A percentile compares a stretch with the other conserved stretches of the same genome.
These are phyloP conservation scores for Mycena galericulata DNA, from an alignment of 768 basidiomycete genomes.

Conservation along the genomic window DNA sequence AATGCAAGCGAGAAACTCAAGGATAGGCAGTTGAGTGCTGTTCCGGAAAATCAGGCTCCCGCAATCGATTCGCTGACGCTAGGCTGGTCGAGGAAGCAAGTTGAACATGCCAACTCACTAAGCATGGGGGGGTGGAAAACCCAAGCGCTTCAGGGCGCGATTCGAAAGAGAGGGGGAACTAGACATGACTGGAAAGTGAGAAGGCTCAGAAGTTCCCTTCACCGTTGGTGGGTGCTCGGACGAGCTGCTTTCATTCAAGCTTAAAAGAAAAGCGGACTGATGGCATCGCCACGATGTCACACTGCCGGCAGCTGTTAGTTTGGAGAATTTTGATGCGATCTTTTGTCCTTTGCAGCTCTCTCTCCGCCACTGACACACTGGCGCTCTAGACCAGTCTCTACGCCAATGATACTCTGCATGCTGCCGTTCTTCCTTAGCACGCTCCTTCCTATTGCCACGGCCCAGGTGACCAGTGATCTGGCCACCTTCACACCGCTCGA, in stretches of 20 bases:
- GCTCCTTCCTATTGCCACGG: background rate
- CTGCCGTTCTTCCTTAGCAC: background rate
- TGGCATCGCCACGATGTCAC: too few species aligned
- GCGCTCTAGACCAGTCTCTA: background rate
- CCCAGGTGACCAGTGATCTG: background rate
- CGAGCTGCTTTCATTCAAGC: background rate
- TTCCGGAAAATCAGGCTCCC: too few species aligned
- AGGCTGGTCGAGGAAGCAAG: background rate
- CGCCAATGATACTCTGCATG: background rate
- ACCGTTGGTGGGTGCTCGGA: background rate
- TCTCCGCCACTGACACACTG: too few species aligned
- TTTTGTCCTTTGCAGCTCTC: too few species aligned
- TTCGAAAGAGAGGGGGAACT: slow-evolving; percentile 14
- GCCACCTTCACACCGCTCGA: slow-evolving; percentile 8
- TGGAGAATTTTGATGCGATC: too few species aligned
- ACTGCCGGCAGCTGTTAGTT: too few species aligned
- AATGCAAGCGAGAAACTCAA: background rate
- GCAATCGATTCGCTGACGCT: too few species aligned
- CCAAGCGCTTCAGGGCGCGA: slow-evolving; percentile 26
- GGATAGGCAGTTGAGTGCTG: too few species aligned
- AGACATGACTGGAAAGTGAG: background rate
- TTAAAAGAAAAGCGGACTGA: background rate
- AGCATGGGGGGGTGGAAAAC: slow-evolving; percentile 27
- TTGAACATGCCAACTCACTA: slow-evolving; percentile 28
- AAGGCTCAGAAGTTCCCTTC: background rate